A percentile compares a stretch with the other conserved stretches of the same genome.
phyloP scores from a whole-genome alignment of 257 asterid genomes.

The Lantana camara region DNA sequence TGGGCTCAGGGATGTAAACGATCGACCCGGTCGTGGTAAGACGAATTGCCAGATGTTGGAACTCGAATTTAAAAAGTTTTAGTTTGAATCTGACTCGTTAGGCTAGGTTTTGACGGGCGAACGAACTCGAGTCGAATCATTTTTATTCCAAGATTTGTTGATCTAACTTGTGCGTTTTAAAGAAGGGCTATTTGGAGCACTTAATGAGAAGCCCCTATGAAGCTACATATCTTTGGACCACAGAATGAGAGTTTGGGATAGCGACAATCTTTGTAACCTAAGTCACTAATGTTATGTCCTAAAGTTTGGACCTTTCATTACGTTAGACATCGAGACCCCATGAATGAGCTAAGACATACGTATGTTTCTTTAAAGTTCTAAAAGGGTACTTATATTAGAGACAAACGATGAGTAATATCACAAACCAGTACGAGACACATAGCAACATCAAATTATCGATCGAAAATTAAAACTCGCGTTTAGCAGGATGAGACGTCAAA shows the following conservation, averaged over 20 bases:
- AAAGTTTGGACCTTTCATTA: neutral
- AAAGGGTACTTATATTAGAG: neutral
- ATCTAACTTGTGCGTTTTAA: too few relatives aligned
- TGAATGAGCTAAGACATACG: neutral
- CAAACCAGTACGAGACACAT: neutral
- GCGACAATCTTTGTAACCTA: neutral
- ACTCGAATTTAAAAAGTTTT: too few relatives aligned
- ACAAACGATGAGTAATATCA: conserved; percentile 1
- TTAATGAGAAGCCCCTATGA: neutral
- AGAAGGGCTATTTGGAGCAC: too few relatives aligned
- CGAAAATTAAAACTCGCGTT: too few relatives aligned
- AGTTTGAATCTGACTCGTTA: too few relatives aligned
- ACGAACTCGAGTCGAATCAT: too few relatives aligned
- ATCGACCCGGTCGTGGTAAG: too few relatives aligned
- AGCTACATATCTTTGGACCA: conserved; percentile 7
- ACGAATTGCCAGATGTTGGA: too few relatives aligned
- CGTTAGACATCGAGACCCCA: conserved; percentile 2
- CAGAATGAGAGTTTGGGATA: neutral
- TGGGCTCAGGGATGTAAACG: too few relatives aligned
- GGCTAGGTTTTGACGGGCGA: too few relatives aligned
- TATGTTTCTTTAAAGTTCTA: neutral
- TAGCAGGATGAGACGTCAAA: too few relatives aligned
- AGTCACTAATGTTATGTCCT: neutral
- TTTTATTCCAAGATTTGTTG: too few relatives aligned
- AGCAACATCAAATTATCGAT: neutral